These are phyloP conservation scores for Brachypodium distachyon DNA, from an alignment of 202 grass and related monocot species.

Conservation along the genomic window DNA sequence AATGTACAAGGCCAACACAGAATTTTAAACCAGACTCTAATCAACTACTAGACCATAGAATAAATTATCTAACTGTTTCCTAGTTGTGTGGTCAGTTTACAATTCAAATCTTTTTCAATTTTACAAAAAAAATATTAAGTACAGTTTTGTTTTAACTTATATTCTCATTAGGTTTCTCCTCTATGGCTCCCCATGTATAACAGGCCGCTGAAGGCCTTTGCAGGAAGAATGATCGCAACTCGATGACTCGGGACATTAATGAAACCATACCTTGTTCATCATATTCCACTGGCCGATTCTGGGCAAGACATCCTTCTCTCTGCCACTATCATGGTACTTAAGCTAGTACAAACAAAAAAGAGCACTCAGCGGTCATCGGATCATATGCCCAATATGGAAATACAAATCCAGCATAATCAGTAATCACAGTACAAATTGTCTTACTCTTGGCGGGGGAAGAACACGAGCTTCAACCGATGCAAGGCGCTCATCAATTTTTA, in stretches of 20 bases:
- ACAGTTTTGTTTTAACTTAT: not conserved
- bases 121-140: too few species aligned
- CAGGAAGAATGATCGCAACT: not conserved
- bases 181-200: not conserved
- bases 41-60: not conserved
- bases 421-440: not conserved
- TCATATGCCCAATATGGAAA: not conserved
- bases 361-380: not conserved
- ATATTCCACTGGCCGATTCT: conserved; percentile 97
- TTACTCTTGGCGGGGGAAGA: conserved; percentile 75
- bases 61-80: not conserved
- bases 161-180: not conserved
- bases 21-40: too few species aligned
- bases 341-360: conserved; percentile 46
- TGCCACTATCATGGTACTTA: conserved; percentile 91
- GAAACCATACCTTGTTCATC: conserved; percentile 89
- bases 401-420: not conserved
- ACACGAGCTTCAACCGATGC: conserved; percentile 91
- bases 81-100: not conserved
- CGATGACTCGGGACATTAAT: not conserved
- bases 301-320: conserved; percentile 88
- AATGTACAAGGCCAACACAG: too few species aligned
- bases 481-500: conserved; percentile 74
- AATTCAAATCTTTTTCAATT: not conserved
- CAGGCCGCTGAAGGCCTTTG: not conserved